Percentiles rank a stretch among this genome's conserved stretches.
phyloP scores from a whole-genome alignment of 2,329 filamentous ascomycete species.

The Corinectria fuckeliana region DNA sequence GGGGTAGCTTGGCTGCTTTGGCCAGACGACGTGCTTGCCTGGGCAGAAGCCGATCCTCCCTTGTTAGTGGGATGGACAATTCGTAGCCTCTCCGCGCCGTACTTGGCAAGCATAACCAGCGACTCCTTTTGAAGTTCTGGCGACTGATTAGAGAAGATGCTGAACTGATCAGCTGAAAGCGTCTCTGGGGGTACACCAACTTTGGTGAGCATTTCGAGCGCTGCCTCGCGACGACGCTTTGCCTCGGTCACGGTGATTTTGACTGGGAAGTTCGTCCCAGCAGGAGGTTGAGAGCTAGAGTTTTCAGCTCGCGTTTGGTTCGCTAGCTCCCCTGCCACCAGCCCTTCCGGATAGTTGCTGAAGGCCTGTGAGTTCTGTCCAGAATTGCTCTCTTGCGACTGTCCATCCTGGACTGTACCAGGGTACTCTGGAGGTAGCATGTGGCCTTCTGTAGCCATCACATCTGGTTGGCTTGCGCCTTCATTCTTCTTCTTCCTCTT shows the following conservation, averaged over 20 bases:
- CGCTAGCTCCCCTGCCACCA: constrained; percentile 18
- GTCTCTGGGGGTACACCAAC: constrained; percentile 59
- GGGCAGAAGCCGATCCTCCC: constrained; percentile 39
- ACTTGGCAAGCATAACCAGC: constrained; percentile 61
- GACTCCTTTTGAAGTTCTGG: constrained; percentile 62
- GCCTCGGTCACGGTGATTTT: constrained; percentile 54
- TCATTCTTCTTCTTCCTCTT: constrained; percentile 41
- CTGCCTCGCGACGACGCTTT: constrained; percentile 55
- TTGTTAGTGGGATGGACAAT: constrained; percentile 61
- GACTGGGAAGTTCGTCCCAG: constrained; percentile 36
- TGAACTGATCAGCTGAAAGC: constrained; percentile 62
- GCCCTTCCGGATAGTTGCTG: constrained; percentile 25
- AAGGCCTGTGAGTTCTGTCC: constrained; percentile 16
- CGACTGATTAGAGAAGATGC: constrained; percentile 66
- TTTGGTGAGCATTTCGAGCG: constrained; percentile 54
- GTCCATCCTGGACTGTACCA: constrained; percentile 11
- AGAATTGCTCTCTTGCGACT: constrained; percentile 1
- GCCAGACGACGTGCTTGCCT: constrained; percentile 34
- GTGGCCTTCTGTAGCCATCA: constrained; percentile 11
- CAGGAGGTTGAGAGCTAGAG: constrained; percentile 15
- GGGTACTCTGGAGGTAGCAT: constrained; percentile 24
- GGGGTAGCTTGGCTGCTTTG: constrained; percentile 31
- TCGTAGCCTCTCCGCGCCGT: constrained; percentile 62
- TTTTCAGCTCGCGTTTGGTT: constrained; percentile 19
- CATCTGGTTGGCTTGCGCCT: constrained; percentile 23